Evolutionary conservation across 768 basidiomycete genomes (phyloP), one percentile per base, ranked within the genome.

Genomic region (Termitomyces sp.): DNA sequence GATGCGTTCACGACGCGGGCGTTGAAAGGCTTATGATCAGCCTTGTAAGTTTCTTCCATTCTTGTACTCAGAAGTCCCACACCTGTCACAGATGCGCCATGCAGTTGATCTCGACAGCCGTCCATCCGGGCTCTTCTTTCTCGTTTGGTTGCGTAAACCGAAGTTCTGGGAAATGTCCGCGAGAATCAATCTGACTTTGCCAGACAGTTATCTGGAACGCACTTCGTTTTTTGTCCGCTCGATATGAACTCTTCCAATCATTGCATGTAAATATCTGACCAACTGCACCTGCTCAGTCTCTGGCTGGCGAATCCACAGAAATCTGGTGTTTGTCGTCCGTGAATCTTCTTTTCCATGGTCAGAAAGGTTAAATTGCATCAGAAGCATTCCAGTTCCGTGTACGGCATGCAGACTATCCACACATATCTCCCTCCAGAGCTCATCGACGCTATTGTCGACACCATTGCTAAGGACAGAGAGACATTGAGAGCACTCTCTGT

Each of bases 401-500:
- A 43, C 4, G 39, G 9, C 18, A 41, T 41, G 39, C 9, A n/a
- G 8, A 20, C 39, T 22, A 32, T 22, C 20, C 20, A 29, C 13
- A 20, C 20, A 22, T 14, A 2, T 16, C 22, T 60, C 27, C 59
- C 59, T 7, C 59, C 13, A 1, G 59, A 60, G 42, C 59, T 60
- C 39, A 47, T 57, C 52, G 55, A 57, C 27, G 41, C 29, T n/a
- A 49, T 60, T 9, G 53, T 60, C 51, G 59, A 60, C 29, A 46
- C 56, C 2, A 34, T 18, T 39, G 41, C 55, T 7, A 24, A 53
- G 18, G 51, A 60, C 46, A 27, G 4, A 26, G 31, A 43, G 10
- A 54, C 56, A 13, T 52, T 60, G 8, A 42, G 16, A 31, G 26
- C 24, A 2, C 32, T 57, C 18, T 41, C 59, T 14, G 13, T 57